Conservation (phyloP, 1,139 yeast species). For the Geotrichum fermentans region DNA sequence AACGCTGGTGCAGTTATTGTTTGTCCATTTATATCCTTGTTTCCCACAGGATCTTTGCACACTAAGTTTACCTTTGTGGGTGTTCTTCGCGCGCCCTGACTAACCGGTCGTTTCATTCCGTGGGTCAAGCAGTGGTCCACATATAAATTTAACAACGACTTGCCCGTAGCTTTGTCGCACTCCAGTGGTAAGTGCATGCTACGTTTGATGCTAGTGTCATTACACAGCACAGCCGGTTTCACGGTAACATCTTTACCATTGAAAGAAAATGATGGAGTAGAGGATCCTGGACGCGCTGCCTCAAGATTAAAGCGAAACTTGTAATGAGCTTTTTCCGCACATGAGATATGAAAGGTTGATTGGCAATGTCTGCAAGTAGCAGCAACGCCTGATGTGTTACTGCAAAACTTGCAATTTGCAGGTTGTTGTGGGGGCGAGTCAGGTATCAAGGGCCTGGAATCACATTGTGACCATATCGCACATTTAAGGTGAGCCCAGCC, state of each 20-base stretch:
- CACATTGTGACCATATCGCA: slow-evolving; percentile 52
- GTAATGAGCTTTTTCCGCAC: slow-evolving; percentile 46
- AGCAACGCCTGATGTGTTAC: slow-evolving; percentile 41
- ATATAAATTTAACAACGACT: slow-evolving; percentile 34
- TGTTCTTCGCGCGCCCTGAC: not conserved
- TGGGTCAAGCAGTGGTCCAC: slow-evolving; percentile 19
- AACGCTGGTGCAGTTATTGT: no score
- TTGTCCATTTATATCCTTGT: no score
- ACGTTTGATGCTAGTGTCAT: slow-evolving; percentile 15
- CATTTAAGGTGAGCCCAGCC: slow-evolving; percentile 82
- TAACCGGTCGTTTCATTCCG: not conserved
- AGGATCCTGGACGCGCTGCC: slow-evolving; percentile 22
- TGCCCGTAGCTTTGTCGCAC: slow-evolving; percentile 26
- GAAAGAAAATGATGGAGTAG: slow-evolving; percentile 34
- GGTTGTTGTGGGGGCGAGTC: slow-evolving; percentile 35
- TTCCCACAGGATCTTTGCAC: not conserved
- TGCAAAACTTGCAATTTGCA: slow-evolving; percentile 43
- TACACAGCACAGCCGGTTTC: slow-evolving; percentile 36
- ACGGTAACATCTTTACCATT: slow-evolving; percentile 38
- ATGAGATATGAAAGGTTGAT: slow-evolving; percentile 53
- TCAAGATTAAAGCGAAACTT: slow-evolving; percentile 35
- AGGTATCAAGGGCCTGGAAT: slow-evolving; percentile 41
- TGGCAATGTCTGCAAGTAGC: slow-evolving; percentile 44
- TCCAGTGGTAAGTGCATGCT: slow-evolving; percentile 19
- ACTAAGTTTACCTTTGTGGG: not conserved